A percentile compares a stretch with the other conserved stretches of the same genome.
phyloP scores from a whole-genome alignment of 768 basidiomycete genomes.

The Boletus huronensis region DNA sequence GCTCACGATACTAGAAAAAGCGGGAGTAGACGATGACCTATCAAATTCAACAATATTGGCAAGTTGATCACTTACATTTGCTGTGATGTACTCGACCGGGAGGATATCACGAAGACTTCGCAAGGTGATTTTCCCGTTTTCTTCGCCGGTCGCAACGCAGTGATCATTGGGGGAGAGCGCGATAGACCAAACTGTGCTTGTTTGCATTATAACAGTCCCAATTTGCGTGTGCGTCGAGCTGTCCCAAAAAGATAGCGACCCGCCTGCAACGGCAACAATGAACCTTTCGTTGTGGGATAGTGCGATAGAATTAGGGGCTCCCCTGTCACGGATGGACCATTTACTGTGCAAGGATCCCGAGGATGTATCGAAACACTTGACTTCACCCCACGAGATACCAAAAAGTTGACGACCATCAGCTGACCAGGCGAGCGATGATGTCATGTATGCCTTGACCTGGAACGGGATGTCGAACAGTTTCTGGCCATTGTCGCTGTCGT shows the following conservation, averaged over 20 bases:
- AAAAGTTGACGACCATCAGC: background rate
- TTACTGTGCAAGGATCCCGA: background rate
- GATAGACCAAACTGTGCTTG: background rate
- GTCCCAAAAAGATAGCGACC: background rate
- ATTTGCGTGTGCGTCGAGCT: background rate
- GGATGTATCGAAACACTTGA: background rate
- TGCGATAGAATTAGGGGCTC: background rate
- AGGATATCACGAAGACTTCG: background rate
- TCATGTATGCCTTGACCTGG: background rate
- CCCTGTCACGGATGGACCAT: background rate
- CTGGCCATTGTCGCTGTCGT: background rate
- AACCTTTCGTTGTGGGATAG: conserved; percentile 1
- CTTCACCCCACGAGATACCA: background rate
- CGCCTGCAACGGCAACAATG: fast-evolving
- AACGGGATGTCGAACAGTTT: conserved; percentile 1
- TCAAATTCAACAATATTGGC: background rate
- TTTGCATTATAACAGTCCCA: background rate
- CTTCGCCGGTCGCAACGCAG: conserved; percentile 1
- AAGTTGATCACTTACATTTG: background rate
- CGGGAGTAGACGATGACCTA: too few species aligned
- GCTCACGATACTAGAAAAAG: background rate
- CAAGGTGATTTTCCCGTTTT: background rate
- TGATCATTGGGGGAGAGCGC: conserved; percentile 1
- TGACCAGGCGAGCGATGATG: background rate
- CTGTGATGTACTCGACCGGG: conserved; percentile 1